A percentile compares a stretch with the other conserved stretches of the same genome.
phyloP scores from a whole-genome alignment of 1,139 yeast genomes.

The Hansenula sp. region DNA sequence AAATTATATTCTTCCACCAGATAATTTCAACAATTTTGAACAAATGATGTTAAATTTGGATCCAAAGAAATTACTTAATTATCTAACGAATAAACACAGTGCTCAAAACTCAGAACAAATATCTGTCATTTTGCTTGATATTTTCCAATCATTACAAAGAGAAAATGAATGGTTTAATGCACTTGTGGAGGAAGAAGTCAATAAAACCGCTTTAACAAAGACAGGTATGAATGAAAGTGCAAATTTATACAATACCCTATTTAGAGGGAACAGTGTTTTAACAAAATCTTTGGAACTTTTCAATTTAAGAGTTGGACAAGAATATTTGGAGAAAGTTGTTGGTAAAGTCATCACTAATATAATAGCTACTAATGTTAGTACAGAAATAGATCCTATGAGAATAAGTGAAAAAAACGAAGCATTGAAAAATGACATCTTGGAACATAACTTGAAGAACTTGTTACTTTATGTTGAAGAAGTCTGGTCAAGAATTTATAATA shows the following conservation, averaged over 20 bases:
- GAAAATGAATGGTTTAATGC: slow-evolving; percentile 69
- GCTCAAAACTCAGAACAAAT: slow-evolving; percentile 41
- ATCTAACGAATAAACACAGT: slow-evolving; percentile 25
- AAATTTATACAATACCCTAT: slow-evolving; percentile 64
- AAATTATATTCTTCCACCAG: slow-evolving; percentile 56
- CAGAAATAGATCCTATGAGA: slow-evolving; percentile 69
- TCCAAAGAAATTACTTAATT: slow-evolving; percentile 44
- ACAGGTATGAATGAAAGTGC: slow-evolving; percentile 1
- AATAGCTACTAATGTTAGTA: slow-evolving; percentile 41
- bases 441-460: slow-evolving; percentile 50
- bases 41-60: slow-evolving; percentile 50
- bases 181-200: slow-evolving; percentile 61
- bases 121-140: slow-evolving; percentile 54
- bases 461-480: slow-evolving; percentile 53
- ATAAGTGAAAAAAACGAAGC: slow-evolving; percentile 38
- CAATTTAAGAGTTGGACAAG: slow-evolving; percentile 73
- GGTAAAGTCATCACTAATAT: slow-evolving; percentile 62
- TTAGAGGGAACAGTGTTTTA: slow-evolving; percentile 79
- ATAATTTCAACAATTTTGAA: slow-evolving; percentile 56
- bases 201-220: slow-evolving; percentile 9
- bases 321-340: slow-evolving; percentile 68
- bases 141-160: slow-evolving; percentile 57
- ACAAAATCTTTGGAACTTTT: slow-evolving; percentile 79
- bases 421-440: slow-evolving; percentile 34
- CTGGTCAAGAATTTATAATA: slow-evolving; percentile 67